These are phyloP conservation scores for Gossypium thurberi DNA, from an alignment of 345 rosid species.

Conservation along the genomic window DNA sequence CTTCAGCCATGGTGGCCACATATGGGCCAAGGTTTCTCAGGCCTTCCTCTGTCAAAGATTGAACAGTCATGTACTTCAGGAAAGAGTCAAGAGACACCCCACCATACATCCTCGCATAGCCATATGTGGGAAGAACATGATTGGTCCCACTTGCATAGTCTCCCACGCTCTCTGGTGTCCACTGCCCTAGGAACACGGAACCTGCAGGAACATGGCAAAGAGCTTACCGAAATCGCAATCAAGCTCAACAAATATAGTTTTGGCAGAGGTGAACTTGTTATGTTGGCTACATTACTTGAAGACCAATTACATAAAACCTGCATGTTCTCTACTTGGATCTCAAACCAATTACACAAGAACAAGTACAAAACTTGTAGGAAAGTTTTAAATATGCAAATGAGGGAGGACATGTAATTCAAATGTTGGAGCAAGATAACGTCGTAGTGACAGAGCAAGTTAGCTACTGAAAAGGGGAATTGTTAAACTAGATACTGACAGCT, in stretches of 20 bases:
- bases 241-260: background rate
- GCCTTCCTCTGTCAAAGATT: constrained; percentile 77
- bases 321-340: background rate
- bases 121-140: constrained; percentile 86
- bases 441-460: background rate
- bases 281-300: background rate
- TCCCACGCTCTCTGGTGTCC: constrained; percentile 98
- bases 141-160: constrained; percentile 95
- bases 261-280: background rate
- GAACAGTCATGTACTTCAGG: constrained; percentile 80
- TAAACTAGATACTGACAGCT: background rate
- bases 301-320: background rate
- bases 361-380: background rate
- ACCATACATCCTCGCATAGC: constrained; percentile 73
- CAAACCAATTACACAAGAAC: background rate
- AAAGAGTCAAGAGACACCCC: constrained; percentile 79
- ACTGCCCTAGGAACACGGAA: constrained; percentile 11
- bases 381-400: background rate
- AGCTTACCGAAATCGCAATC: background rate
- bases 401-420: background rate
- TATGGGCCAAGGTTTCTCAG: constrained; percentile 28
- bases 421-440: background rate
- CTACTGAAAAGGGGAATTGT: background rate
- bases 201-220: too few species aligned
- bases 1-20: constrained; percentile 66